Percentiles rank a stretch among this genome's conserved stretches.
These are phyloP conservation scores for Brassica carinata DNA, from an alignment of 345 rosid species.

Conservation along the genomic window DNA sequence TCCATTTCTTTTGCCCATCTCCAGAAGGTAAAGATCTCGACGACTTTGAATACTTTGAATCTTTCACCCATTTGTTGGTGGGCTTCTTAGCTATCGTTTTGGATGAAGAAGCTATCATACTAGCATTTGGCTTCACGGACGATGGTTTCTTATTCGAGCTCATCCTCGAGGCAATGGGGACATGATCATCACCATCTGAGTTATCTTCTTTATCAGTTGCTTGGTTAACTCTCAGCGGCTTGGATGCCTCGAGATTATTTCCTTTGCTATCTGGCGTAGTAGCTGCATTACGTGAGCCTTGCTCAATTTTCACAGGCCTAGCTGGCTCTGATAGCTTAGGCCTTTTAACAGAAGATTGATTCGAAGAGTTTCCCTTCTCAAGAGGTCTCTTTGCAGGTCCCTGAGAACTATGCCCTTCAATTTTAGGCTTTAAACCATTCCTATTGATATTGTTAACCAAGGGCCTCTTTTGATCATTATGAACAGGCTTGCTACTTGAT, in stretches of 20 bases:
- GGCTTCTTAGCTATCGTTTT: slow-evolving; percentile 48
- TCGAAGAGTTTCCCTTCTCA: slow-evolving; percentile 56
- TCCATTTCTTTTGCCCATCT: slow-evolving; percentile 87
- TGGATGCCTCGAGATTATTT: slow-evolving; percentile 30
- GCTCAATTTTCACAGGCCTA: slow-evolving; percentile 34
- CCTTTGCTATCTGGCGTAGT: slow-evolving; percentile 36
- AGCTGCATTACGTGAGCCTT: slow-evolving; percentile 38
- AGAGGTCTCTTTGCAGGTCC: slow-evolving; percentile 60
- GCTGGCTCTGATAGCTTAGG: slow-evolving; percentile 56
- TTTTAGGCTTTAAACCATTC: slow-evolving; percentile 61
- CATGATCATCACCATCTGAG: slow-evolving; percentile 70
- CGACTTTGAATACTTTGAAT: slow-evolving; percentile 70
- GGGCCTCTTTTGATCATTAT: slow-evolving; percentile 54
- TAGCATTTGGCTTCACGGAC: slow-evolving; percentile 50
- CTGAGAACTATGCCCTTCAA: slow-evolving; percentile 42
- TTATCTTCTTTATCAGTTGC: slow-evolving; percentile 42
- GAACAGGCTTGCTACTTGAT: slow-evolving; percentile 39
- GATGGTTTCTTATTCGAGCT: slow-evolving; percentile 54
- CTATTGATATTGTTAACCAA: slow-evolving; percentile 44
- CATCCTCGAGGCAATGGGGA: slow-evolving; percentile 77
- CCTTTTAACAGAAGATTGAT: slow-evolving; percentile 63
- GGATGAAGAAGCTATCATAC: slow-evolving; percentile 49
- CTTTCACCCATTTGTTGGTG: slow-evolving; percentile 63
- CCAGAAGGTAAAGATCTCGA: slow-evolving; percentile 45
- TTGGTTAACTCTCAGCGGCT: slow-evolving; percentile 26